Percentiles rank a stretch among this genome's conserved stretches.
Evolutionary conservation across 306 rosid genomes (phyloP).

Genomic region (Pyrus bretschneideri): DNA sequence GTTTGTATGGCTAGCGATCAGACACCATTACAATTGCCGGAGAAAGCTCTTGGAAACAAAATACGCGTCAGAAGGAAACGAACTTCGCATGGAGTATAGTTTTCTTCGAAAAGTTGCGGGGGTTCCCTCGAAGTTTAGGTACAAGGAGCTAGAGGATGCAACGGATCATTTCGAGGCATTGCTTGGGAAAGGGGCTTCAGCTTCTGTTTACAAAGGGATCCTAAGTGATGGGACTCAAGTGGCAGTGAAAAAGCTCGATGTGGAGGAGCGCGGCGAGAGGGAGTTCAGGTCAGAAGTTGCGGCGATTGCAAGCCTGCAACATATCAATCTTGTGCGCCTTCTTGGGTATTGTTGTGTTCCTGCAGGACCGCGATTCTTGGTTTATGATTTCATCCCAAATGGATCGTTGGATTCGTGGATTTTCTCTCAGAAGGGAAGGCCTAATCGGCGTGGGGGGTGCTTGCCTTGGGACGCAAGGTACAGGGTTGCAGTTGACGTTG

Average conservation of each 20-base stretch:
- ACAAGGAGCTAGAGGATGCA: slow-evolving; percentile 75
- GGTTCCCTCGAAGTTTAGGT: slow-evolving; percentile 64
- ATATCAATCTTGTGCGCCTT: slow-evolving; percentile 65
- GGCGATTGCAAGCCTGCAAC: slow-evolving; percentile 85
- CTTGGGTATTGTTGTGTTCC: slow-evolving; percentile 63
- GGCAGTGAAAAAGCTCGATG: slow-evolving; percentile 64
- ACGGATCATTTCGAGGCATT: slow-evolving; percentile 57
- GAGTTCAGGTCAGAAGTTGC: slow-evolving; percentile 86
- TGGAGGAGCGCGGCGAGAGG: slow-evolving; percentile 58
- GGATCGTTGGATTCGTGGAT: slow-evolving; percentile 88
- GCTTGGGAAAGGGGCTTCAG: slow-evolving; percentile 72
- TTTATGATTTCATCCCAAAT: slow-evolving; percentile 63
- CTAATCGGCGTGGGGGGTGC: slow-evolving; percentile 37
- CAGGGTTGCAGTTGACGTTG: slow-evolving; percentile 68
- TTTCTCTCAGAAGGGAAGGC: slow-evolving; percentile 30
- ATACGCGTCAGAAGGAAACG: slow-evolving; percentile 57
- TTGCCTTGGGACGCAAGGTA: slow-evolving; percentile 65
- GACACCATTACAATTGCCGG: slow-evolving; percentile 42
- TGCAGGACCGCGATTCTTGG: slow-evolving; percentile 52
- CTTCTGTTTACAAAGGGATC: slow-evolving; percentile 71
- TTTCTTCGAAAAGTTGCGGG: slow-evolving; percentile 83
- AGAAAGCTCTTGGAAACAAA: slow-evolving; percentile 41
- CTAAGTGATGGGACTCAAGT: slow-evolving; percentile 70
- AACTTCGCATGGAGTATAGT: slow-evolving; percentile 88
- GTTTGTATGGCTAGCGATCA: slow-evolving; percentile 43